phyloP scores from a whole-genome alignment of 2,329 filamentous ascomycete genomes.

The Hypoxylon sp. region DNA sequence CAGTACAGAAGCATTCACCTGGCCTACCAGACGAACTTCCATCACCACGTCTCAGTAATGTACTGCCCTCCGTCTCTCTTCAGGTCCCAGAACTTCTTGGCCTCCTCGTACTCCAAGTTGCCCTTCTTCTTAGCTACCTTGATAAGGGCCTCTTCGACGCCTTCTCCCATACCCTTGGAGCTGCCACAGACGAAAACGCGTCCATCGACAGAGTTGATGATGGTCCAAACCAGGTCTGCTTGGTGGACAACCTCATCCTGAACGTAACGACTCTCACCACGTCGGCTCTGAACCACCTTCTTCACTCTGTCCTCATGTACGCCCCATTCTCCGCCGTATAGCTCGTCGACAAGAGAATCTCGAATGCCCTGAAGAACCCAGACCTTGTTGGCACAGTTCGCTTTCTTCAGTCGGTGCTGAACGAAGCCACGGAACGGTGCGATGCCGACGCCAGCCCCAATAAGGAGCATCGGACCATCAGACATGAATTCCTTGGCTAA shows the following conservation, averaged over 20 bases:
- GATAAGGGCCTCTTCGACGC: constrained; percentile 87
- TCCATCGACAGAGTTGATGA: constrained; percentile 95
- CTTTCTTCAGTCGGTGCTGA: constrained; percentile 71
- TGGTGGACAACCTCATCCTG: constrained; percentile 94
- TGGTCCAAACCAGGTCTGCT: constrained; percentile 97
- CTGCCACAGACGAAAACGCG: constrained; percentile 97
- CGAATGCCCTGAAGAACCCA: constrained; percentile 56
- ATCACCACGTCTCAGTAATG: constrained; percentile 83
- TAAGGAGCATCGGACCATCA: constrained; percentile 97
- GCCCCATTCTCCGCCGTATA: constrained; percentile 97
- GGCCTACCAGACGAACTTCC: neutral
- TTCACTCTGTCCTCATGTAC: constrained; percentile 90
- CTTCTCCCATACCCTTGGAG: constrained; percentile 97
- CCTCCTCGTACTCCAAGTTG: constrained; percentile 84
- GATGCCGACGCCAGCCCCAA: constrained; percentile 95
- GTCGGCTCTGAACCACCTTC: constrained; percentile 81
- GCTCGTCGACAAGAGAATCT: constrained; percentile 92
- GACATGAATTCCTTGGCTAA: constrained; percentile 91
- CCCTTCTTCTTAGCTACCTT: constrained; percentile 95
- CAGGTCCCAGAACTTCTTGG: constrained; percentile 86
- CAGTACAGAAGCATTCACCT: neutral
- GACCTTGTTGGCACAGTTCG: constrained; percentile 55
- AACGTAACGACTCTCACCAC: constrained; percentile 88
- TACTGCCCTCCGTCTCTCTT: constrained; percentile 96
- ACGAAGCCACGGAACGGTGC: constrained; percentile 98